phyloP scores from a whole-genome alignment of 2,329 filamentous ascomycete species.

The Colletotrichum spinosum region DNA sequence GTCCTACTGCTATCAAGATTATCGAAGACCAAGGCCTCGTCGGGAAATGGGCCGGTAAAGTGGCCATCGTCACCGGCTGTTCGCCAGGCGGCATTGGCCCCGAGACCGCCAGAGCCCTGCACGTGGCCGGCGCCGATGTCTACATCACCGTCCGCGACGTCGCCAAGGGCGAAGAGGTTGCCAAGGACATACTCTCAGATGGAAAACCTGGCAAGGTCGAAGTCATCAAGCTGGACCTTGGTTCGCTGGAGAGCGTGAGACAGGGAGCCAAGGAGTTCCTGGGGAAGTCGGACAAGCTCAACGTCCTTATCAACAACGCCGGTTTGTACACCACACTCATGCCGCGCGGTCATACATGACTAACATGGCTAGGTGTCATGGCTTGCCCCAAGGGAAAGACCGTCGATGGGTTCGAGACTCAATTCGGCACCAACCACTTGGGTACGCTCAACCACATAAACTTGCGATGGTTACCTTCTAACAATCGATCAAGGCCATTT shows the following conservation, averaged over 20 bases:
- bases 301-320: slow-evolving; percentile 43
- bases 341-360: not conserved
- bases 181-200: slow-evolving; percentile 31
- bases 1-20: slow-evolving; percentile 38
- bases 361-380: slow-evolving; percentile 20
- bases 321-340: slow-evolving; percentile 19
- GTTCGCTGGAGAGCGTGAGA: slow-evolving; percentile 45
- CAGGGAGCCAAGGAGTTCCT: slow-evolving; percentile 40
- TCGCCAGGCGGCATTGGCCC: slow-evolving; percentile 55
- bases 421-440: slow-evolving; percentile 66
- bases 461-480: not conserved
- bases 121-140: slow-evolving; percentile 33
- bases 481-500: slow-evolving; percentile 53
- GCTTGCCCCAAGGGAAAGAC: slow-evolving; percentile 37
- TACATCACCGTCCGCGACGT: slow-evolving; percentile 33
- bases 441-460: slow-evolving; percentile 27
- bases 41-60: slow-evolving; percentile 33
- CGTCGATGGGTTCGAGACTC: slow-evolving; percentile 46
- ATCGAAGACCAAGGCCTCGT: slow-evolving; percentile 36
- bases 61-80: slow-evolving; percentile 49
- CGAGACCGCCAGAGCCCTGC: slow-evolving; percentile 49
- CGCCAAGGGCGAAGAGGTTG: slow-evolving; percentile 28
- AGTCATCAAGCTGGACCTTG: slow-evolving; percentile 48
- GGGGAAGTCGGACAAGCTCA: slow-evolving; percentile 32
- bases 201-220: slow-evolving; percentile 42